These are phyloP conservation scores for Aeschynomene evenia DNA, from an alignment of 306 rosid species.

Conservation along the genomic window DNA sequence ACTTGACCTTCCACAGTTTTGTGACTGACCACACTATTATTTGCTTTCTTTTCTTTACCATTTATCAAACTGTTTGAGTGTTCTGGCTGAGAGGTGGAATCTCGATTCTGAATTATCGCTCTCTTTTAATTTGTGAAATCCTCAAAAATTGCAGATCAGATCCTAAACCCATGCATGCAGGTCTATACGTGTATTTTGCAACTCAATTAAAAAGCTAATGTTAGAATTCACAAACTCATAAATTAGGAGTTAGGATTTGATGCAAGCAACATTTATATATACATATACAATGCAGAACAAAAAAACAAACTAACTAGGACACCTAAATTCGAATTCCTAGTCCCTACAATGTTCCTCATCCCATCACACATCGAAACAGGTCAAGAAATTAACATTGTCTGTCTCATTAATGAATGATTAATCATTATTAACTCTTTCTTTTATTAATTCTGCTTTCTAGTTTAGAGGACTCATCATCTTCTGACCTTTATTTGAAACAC, in stretches of 20 bases:
- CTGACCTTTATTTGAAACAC: conserved; percentile 77
- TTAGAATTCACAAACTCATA: not conserved
- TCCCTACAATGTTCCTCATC: not conserved
- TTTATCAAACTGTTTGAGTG: too few relatives aligned
- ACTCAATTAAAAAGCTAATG: not conserved
- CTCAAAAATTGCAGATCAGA: too few relatives aligned
- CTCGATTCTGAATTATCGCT: too few relatives aligned
- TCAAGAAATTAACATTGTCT: conserved; percentile 8
- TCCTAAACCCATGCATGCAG: too few relatives aligned
- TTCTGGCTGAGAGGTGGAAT: too few relatives aligned
- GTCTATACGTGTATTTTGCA: too few relatives aligned
- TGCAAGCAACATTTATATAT: not conserved
- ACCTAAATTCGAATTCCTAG: not conserved
- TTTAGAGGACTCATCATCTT: conserved; percentile 14
- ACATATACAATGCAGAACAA: not conserved
- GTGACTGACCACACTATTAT: too few relatives aligned
- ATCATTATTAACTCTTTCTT: not conserved
- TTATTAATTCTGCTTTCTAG: conserved; percentile 12
- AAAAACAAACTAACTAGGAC: too few relatives aligned
- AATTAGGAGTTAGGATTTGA: not conserved
- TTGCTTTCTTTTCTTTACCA: too few relatives aligned
- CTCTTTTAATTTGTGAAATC: too few relatives aligned
- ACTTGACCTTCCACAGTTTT: not conserved
- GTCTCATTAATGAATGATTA: too few relatives aligned
- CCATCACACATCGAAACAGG: conserved; percentile 3